phyloP scores from a whole-genome alignment of 2,329 filamentous ascomycete species.

The Hansfordia pulvinata region DNA sequence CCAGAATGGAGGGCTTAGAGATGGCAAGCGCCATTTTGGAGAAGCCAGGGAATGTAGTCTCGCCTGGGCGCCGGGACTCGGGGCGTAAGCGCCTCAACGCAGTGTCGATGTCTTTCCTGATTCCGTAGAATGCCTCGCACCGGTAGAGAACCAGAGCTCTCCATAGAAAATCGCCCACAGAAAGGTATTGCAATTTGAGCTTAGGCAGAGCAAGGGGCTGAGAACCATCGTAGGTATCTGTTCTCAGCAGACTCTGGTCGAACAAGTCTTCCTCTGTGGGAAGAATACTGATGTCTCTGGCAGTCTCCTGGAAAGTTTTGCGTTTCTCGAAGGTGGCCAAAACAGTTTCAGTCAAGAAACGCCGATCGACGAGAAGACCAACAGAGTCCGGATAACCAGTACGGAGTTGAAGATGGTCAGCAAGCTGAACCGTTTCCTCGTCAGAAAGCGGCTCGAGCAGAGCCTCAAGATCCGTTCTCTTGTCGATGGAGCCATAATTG shows the following conservation, averaged over 20 bases:
- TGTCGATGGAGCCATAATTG: slow-evolving; percentile 81
- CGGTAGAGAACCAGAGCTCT: slow-evolving; percentile 80
- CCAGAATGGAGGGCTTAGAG: slow-evolving; percentile 71
- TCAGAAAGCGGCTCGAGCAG: slow-evolving; percentile 64
- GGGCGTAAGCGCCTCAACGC: slow-evolving; percentile 69
- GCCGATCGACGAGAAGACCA: slow-evolving; percentile 47
- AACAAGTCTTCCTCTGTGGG: slow-evolving; percentile 78
- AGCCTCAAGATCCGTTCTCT: slow-evolving; percentile 61
- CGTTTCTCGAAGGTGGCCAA: slow-evolving; percentile 63
- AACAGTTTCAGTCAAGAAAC: slow-evolving; percentile 58
- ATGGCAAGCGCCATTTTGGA: slow-evolving; percentile 89
- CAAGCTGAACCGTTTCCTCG: slow-evolving; percentile 58
- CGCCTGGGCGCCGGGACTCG: slow-evolving; percentile 46
- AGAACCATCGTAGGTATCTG: slow-evolving; percentile 79
- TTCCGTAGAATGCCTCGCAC: slow-evolving; percentile 84
- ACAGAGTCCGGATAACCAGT: slow-evolving; percentile 67
- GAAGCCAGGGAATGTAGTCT: slow-evolving; percentile 64
- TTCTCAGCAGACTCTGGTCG: slow-evolving; percentile 62
- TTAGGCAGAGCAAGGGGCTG: slow-evolving; percentile 84
- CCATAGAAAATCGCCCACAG: slow-evolving; percentile 94
- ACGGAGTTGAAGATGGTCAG: slow-evolving; percentile 60
- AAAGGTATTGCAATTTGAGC: slow-evolving; percentile 88
- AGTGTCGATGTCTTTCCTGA: slow-evolving; percentile 80
- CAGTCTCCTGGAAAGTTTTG: slow-evolving; percentile 69
- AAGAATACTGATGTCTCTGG: slow-evolving; percentile 58